Conservation (phyloP, 768 basidiomycete species). For the Psilocybe cubensis region DNA sequence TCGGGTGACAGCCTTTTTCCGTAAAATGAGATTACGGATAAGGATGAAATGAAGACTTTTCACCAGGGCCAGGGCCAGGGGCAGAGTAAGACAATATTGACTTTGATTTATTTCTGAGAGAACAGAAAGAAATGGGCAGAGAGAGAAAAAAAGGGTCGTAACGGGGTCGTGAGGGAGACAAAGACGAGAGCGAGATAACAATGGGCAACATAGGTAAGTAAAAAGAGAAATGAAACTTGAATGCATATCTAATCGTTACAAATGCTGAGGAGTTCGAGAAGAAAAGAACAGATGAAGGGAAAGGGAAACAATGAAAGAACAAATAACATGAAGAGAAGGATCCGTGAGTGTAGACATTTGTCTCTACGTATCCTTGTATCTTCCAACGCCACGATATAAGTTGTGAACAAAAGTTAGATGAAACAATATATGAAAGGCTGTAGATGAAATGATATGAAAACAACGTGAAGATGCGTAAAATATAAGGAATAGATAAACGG, state of each 20-base stretch:
- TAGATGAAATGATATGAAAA: not conserved
- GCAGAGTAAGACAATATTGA: not conserved
- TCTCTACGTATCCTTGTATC: not conserved
- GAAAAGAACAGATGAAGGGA: constrained; percentile 1
- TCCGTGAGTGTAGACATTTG: not conserved
- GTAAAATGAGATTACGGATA: too few species aligned
- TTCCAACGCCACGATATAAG: not conserved
- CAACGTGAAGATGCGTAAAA: constrained; percentile 19
- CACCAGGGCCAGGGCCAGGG: too few species aligned
- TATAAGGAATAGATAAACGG: constrained; percentile 31
- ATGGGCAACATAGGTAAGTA: constrained; percentile 28
- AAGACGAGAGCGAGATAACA: constrained; percentile 34
- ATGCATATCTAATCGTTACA: constrained; percentile 79
- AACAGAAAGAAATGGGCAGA: not conserved
- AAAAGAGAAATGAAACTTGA: constrained; percentile 30
- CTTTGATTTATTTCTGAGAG: constrained; percentile 9
- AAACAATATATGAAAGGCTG: constrained; percentile 10
- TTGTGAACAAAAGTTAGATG: constrained; percentile 16
- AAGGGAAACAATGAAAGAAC: not conserved
- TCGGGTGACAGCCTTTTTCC: too few species aligned
- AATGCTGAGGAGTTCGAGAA: constrained; percentile 20
- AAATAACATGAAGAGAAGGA: constrained; percentile 3
- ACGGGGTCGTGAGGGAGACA: constrained; percentile 20
- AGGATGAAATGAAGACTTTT: too few species aligned
- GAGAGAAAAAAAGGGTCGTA: constrained; percentile 15